Base-by-base conservation (phyloP, 768 basidiomycete genomes). In the Suillus brevipes region DNA sequence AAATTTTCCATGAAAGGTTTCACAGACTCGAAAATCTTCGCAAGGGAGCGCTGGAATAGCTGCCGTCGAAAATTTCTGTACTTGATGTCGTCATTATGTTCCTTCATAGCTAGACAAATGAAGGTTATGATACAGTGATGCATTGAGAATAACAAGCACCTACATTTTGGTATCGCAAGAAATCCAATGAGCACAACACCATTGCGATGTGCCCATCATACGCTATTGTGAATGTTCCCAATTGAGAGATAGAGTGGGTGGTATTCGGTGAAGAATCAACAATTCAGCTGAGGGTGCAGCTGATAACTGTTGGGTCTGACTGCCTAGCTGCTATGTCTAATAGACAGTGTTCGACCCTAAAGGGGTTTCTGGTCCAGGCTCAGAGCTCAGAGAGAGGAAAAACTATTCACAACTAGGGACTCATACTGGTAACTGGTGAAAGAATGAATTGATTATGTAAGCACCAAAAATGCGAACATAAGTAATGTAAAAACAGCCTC, bases 1-100 rank as follows among this genome's bases (percentile, higher is more conserved):
- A 75, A 71, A 18, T 50, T 70, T 1, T 67, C 67, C 79, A 80
- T 80, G 2, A 55, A 64, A 0, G 69, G 67, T 23, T 61, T 61
- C 1, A 80, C 62, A 0, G 70, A 60, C 25, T 65, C 31, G 31
- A 79, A 66, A 38, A 79, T 76, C 8, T 58, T 58, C 5, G 66
- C 50, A 1, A 79, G 61, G 0, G 77, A 78, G 3, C 71, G 38
- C 62, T 80, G 78, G 60, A 76, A 78, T 0, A 78, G 65, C 25
- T 74, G 71, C 2, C 71, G 64, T 3, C 68, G 70, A 64, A 80
- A 79, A 23, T 70, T 43, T 43, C 43, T 43, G 43, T 43, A 43
- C 0, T 43, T 43, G 43, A 43, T 20, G 20, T 43, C 8, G 14
- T 43, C 23, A 12, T 47, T 47, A 23, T 47, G n/a, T 47, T 47